Conservation (phyloP, 805 yeast genomes). For the Cyberlindnera euphorbiiphila region DNA sequence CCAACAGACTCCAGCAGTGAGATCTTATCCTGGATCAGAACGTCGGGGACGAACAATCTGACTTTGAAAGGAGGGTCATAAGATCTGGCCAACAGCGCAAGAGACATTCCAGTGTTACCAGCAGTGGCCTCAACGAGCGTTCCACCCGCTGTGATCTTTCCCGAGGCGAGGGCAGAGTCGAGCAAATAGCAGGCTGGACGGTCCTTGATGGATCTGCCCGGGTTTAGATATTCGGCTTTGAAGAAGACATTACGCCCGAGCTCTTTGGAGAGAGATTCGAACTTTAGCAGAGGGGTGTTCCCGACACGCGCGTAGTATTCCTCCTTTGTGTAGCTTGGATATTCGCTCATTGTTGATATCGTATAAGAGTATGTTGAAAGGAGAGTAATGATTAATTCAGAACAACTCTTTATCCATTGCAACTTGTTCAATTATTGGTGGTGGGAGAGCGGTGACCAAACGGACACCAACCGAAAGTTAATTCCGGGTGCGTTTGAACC, state of each 20-base stretch:
- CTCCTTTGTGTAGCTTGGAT: slow-evolving; percentile 19
- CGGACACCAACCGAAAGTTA: too few species aligned
- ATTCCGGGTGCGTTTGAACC: too few species aligned
- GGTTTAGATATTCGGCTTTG: slow-evolving; percentile 67
- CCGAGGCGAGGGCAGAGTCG: slow-evolving; percentile 45
- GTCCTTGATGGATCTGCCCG: slow-evolving; percentile 84
- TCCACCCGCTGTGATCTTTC: slow-evolving; percentile 61
- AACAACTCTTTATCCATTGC: too few species aligned
- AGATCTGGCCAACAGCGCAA: slow-evolving; percentile 57
- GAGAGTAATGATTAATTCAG: too few species aligned
- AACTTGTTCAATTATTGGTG: too few species aligned
- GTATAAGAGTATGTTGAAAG: too few species aligned
- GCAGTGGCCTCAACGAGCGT: slow-evolving; percentile 77
- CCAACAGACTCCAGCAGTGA: slow-evolving; percentile 57
- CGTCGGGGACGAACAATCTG: slow-evolving; percentile 74
- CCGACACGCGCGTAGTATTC: slow-evolving; percentile 41
- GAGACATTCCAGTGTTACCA: slow-evolving; percentile 81
- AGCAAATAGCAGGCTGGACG: slow-evolving; percentile 72
- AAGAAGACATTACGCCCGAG: slow-evolving; percentile 74
- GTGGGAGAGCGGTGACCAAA: too few species aligned
- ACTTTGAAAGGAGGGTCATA: slow-evolving; percentile 41
- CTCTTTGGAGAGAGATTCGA: slow-evolving; percentile 54
- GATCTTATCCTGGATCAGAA: slow-evolving; percentile 67
- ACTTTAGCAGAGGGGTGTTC: slow-evolving; percentile 65
- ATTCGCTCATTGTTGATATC: slow-evolving; percentile 2